Base-by-base conservation (phyloP, 2,329 filamentous ascomycete genomes). In the Xylaria sp. region DNA sequence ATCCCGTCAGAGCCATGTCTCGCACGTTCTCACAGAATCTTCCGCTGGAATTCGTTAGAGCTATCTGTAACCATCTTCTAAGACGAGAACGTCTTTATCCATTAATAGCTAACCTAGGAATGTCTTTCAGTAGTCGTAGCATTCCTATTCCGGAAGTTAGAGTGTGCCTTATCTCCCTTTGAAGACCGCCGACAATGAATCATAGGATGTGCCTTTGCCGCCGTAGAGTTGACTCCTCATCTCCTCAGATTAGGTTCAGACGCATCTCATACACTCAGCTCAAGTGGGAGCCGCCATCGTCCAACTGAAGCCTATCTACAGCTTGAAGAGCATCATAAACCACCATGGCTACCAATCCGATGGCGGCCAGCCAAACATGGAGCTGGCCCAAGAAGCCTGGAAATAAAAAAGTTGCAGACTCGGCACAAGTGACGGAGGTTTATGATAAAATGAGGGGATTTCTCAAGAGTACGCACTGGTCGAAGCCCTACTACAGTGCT, bases 401-500 rank as follows among this genome's bases (percentile, higher is more conserved):
- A 6, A 17, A 40, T 40, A 40, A 40, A 13, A 40, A 40, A 6
- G 13, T 40, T 13, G 13, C 38, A 40, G 13, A 13, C 38, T 40
- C 57, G 20, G 15, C 40, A n/a, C 65, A 65, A 40, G 66, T 73
- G 23, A 69, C 65, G 38, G 74, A 76, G 65, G 72, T 72, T 15
- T 74, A 78, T 40, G 73, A 75, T 40, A 61, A 59, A 4, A 77
- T 80, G 73, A 71, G 68, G 44, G 80, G 80, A 38, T 82, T 81
- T 72, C 67, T 83, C 67, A 74, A 75, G 65, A 79, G 75, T 40
- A 84, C 79, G 33, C 80, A 83, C 70, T 83, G 78, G 72, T 76
- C 81, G 4, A 77, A 79, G 66, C 81, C 82, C 3, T 82, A 84
- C 71, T 74, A 77, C 61, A 83, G 82, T 64, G 74, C 78, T 38